phyloP scores from a whole-genome alignment of 352 stramenopile species.

The Phytophthora fragariaefolia region DNA sequence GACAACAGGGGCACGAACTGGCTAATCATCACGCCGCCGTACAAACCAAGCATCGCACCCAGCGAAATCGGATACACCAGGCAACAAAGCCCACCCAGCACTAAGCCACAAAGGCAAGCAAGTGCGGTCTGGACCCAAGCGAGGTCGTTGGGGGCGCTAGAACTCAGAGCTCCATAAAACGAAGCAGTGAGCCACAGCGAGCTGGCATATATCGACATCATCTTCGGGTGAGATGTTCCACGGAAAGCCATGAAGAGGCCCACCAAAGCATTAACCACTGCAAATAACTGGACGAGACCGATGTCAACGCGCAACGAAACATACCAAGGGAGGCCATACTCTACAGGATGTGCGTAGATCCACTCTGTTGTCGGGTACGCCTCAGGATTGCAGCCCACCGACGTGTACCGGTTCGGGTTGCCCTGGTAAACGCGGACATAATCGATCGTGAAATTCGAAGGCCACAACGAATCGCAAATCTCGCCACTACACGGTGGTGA shows the following conservation, averaged over 20 bases:
- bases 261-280: conserved; percentile 61
- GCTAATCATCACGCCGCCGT: conserved; percentile 59
- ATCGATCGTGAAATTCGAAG: conserved; percentile 95
- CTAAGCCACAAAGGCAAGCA: conserved; percentile 70
- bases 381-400: conserved; percentile 92
- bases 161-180: conserved; percentile 77
- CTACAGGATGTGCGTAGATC: conserved; percentile 91
- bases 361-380: conserved; percentile 91
- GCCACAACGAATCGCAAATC: conserved; percentile 94
- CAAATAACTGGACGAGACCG: conserved; percentile 55
- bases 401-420: conserved; percentile 90
- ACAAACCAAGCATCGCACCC: conserved; percentile 72
- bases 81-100: conserved; percentile 74
- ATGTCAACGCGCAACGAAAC: conserved; percentile 63
- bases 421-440: conserved; percentile 96
- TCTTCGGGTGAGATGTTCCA: conserved; percentile 57
- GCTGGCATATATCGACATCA: conserved; percentile 60
- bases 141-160: conserved; percentile 51
- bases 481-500: conserved; percentile 91
- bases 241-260: conserved; percentile 67
- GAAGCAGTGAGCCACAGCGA: conserved; percentile 66
- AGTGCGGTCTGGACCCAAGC: conserved; percentile 75
- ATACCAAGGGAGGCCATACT: conserved; percentile 88
- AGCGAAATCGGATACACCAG: conserved; percentile 66
- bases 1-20: conserved; percentile 76